Percentiles rank a stretch among this genome's conserved stretches.
phyloP scores from a whole-genome alignment of 1,139 yeast species.

The Trichomonascaceae sp. region DNA sequence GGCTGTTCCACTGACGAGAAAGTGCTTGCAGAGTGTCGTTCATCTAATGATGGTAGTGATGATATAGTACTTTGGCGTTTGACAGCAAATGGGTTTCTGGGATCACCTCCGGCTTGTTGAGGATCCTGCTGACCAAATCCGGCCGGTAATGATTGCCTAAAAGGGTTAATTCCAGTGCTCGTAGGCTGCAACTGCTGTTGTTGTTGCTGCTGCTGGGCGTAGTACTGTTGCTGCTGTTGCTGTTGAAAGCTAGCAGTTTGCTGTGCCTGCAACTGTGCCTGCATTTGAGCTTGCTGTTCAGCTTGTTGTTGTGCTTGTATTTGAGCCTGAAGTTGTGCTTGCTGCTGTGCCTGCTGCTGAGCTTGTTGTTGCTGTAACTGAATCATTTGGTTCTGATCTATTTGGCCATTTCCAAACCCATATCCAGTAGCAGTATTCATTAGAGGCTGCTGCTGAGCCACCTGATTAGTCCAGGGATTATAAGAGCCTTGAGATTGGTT shows the following conservation, averaged over 20 bases:
- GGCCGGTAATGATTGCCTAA: slow-evolving; percentile 5
- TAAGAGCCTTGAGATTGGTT: slow-evolving; percentile 7
- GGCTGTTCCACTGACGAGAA: slow-evolving; percentile 8
- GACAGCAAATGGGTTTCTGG: slow-evolving; percentile 26
- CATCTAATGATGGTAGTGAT: slow-evolving; percentile 8
- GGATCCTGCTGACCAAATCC: neutral
- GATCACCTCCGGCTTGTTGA: neutral
- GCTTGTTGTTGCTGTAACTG: slow-evolving; percentile 14
- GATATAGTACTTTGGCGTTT: slow-evolving; percentile 21
- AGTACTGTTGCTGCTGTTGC: slow-evolving; percentile 13
- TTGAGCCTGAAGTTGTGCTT: slow-evolving; percentile 13
- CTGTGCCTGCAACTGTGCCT: slow-evolving; percentile 10
- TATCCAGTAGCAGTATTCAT: slow-evolving; percentile 12
- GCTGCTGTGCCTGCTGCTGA: slow-evolving; percentile 18
- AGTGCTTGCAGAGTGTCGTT: neutral
- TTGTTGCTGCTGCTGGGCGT: slow-evolving; percentile 11
- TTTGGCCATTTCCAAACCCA: slow-evolving; percentile 9
- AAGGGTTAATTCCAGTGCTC: slow-evolving; percentile 9
- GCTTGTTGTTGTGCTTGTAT: slow-evolving; percentile 16
- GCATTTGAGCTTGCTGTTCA: slow-evolving; percentile 15
- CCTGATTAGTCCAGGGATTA: slow-evolving; percentile 16
- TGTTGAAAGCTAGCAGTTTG: slow-evolving; percentile 13
- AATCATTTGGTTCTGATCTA: slow-evolving; percentile 17
- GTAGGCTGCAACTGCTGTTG: slow-evolving; percentile 17
- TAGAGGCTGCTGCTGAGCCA: slow-evolving; percentile 16